Evolutionary conservation across 2,329 filamentous ascomycete species (phyloP).

Genomic region (Curvularia sp.): DNA sequence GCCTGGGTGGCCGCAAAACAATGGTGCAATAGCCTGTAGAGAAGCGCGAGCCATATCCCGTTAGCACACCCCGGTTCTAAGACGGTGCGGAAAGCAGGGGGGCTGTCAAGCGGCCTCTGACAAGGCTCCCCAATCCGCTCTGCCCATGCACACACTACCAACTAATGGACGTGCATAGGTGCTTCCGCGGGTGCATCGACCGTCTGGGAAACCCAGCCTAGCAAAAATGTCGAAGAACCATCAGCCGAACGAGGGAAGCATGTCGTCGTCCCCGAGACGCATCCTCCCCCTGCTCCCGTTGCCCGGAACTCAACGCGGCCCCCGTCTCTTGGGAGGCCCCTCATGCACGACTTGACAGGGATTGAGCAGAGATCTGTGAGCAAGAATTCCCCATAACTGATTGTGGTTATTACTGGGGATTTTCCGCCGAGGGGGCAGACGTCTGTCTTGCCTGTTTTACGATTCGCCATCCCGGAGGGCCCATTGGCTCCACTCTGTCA

Average conservation of each 20-base stretch:
- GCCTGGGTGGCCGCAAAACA: slow-evolving; percentile 35
- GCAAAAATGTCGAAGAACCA: slow-evolving; percentile 47
- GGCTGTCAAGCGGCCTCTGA: slow-evolving; percentile 26
- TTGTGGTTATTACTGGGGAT: slow-evolving; percentile 51
- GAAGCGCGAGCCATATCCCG: slow-evolving; percentile 26
- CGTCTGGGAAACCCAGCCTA: slow-evolving; percentile 39
- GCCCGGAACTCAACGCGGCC: slow-evolving; percentile 47
- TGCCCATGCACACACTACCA: slow-evolving; percentile 37
- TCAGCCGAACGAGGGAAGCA: slow-evolving; percentile 52
- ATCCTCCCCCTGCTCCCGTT: slow-evolving; percentile 46
- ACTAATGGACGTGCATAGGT: slow-evolving; percentile 40
- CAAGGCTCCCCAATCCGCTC: slow-evolving; percentile 37
- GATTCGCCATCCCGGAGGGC: slow-evolving; percentile 39
- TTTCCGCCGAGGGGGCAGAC: slow-evolving; percentile 45
- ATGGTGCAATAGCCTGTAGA: slow-evolving; percentile 36
- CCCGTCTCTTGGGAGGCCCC: slow-evolving; percentile 50
- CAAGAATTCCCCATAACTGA: slow-evolving; percentile 42
- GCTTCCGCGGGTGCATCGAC: slow-evolving; percentile 46
- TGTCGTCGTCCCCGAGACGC: slow-evolving; percentile 44
- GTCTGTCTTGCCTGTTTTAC: slow-evolving; percentile 39
- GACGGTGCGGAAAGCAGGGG: slow-evolving; percentile 43
- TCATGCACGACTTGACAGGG: slow-evolving; percentile 48
- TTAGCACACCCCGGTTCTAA: slow-evolving; percentile 30
- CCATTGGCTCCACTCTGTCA: slow-evolving; percentile 34
- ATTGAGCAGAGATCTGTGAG: slow-evolving; percentile 45